Conservation (phyloP, 495 filamentous ascomycete species). For the Podospora anserina region DNA sequence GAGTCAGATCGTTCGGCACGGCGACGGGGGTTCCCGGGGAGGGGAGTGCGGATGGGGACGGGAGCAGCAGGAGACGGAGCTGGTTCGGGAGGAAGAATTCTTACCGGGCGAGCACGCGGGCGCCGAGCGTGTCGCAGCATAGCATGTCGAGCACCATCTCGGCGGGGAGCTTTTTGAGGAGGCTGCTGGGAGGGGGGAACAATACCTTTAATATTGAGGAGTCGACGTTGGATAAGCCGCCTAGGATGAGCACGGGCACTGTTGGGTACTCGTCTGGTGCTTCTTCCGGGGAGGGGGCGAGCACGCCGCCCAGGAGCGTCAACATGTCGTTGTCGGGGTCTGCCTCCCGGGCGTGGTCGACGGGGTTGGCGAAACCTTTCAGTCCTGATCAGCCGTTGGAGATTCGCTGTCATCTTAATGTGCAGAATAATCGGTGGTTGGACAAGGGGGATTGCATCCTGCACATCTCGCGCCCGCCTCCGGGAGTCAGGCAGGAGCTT, state of each 20-base stretch:
- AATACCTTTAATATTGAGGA: slow-evolving; percentile 75
- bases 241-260: slow-evolving; percentile 36
- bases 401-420: slow-evolving; percentile 75
- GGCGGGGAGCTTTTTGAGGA: slow-evolving; percentile 68
- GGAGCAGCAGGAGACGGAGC: slow-evolving; percentile 37
- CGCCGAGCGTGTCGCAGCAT: slow-evolving; percentile 45
- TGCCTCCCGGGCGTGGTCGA: slow-evolving; percentile 46
- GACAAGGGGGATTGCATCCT: slow-evolving; percentile 83
- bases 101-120: slow-evolving; percentile 53
- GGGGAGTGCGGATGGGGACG: slow-evolving; percentile 37
- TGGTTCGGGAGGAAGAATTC: slow-evolving; percentile 60
- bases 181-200: slow-evolving; percentile 46
- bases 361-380: slow-evolving; percentile 36
- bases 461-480: slow-evolving; percentile 69
- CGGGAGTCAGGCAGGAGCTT: slow-evolving; percentile 52
- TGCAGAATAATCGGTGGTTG: slow-evolving; percentile 76
- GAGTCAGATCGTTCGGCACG: slow-evolving; percentile 48
- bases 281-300: slow-evolving; percentile 39
- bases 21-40: slow-evolving; percentile 32
- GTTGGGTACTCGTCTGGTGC: slow-evolving; percentile 57
- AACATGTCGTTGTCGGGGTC: slow-evolving; percentile 49
- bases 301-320: slow-evolving; percentile 56
- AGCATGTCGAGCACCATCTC: slow-evolving; percentile 59
- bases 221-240: slow-evolving; percentile 46
- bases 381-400: slow-evolving; percentile 52